Base-by-base conservation (phyloP, 306 rosid genomes). In the Herpetospermum pedunculosum region DNA sequence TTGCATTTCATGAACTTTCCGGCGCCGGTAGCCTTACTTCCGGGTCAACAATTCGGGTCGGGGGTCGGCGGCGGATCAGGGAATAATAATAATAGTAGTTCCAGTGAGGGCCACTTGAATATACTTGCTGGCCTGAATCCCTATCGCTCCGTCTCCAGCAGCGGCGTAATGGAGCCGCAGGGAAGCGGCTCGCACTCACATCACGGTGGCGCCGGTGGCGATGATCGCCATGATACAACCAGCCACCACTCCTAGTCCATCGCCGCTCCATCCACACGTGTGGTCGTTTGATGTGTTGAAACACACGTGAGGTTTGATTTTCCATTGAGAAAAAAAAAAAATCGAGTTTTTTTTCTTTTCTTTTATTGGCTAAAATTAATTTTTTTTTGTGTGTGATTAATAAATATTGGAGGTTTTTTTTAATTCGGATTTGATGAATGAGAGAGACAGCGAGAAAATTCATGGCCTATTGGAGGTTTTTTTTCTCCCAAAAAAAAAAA, bases 1-100 rank as follows among this genome's bases (percentile, higher is more conserved):
- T 88, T 92, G 53, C 98, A 92, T 87, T 90, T 92, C 75, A 92
- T 92, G 98, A 92, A 92, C 41, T 90, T 90, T 10, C 96, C 96
- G 0, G 79, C 92, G 0, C 92, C 95, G 0, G 84, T 92, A 26
- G 90, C 98, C 5, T 54, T 92, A 28, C 44, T 92, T 58, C 96
- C 98, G 0, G 77, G 92, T 67, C 95, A 90, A n/a, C 96, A 92
- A 81, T 48, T 83, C 38, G 87, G 75, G 13, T 77, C 83, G 1
- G 16, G 37, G 12, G 67, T 74, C 1, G 74, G 82, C 0, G 82
- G 81, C n/a, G n/a, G n/a, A n/a, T n/a, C n/a, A 0, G 70, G 83
- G 0, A 15, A 59, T 2, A 80, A 77, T 4, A 83, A 68, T 46
- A 13, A 67, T 2, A 79, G 76, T 5, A 83, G 74, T 53, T 62